phyloP scores from a whole-genome alignment of 129 eudicot species.

The Rutidosis leptorrhynchoides region DNA sequence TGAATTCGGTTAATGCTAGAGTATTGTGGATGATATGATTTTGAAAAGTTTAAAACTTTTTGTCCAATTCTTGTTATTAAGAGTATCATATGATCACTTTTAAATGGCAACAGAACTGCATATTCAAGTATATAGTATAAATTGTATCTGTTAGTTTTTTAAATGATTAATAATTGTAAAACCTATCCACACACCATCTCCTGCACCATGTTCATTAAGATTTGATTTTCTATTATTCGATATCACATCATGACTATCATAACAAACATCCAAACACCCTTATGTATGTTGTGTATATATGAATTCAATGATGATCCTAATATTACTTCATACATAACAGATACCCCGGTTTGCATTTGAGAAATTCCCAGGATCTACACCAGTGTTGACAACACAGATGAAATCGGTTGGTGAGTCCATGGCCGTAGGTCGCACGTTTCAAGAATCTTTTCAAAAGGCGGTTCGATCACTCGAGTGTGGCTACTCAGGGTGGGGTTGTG shows the following conservation, averaged over 20 bases:
- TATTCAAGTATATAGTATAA: not conserved
- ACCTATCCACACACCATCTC: not conserved
- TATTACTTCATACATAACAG: slow-evolving; percentile 35
- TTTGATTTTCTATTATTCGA: not conserved
- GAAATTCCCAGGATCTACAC: slow-evolving; percentile 91
- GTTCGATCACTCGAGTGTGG: slow-evolving; percentile 88
- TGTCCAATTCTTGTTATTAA: not conserved
- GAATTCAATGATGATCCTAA: not conserved
- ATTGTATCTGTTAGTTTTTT: no score
- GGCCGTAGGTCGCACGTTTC: slow-evolving; percentile 97
- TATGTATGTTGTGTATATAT: not conserved
- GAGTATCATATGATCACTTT: not conserved
- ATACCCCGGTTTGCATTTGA: slow-evolving; percentile 96
- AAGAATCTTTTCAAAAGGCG: slow-evolving; percentile 95
- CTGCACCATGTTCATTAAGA: not conserved
- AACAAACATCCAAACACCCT: not conserved
- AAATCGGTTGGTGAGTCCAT: slow-evolving; percentile 96
- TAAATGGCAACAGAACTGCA: not conserved
- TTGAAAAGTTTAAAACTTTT: not conserved
- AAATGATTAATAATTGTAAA: no score
- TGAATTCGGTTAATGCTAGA: not conserved
- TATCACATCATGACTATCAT: not conserved
- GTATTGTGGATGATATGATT: not conserved
- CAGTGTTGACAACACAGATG: slow-evolving; percentile 90
- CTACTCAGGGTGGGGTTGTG: slow-evolving; percentile 95